Evolutionary conservation across 2,329 filamentous ascomycete genomes (phyloP).

Genomic region (Plenodomus lindquistii): DNA sequence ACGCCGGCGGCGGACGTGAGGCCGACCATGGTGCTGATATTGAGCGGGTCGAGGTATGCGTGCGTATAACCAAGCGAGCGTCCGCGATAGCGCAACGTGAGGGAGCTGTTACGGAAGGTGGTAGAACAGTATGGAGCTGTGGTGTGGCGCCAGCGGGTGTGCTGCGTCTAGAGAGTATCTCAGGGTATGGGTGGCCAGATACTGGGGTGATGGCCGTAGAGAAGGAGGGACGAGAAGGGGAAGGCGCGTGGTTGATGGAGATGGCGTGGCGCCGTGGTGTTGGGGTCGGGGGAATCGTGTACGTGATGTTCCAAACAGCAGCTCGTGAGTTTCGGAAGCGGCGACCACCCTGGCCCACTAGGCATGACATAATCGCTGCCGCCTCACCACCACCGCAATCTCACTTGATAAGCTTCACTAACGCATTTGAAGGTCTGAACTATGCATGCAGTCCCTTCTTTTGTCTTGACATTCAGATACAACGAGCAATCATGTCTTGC

Average conservation of each 20-base stretch:
- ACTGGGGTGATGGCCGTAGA: slow-evolving; percentile 16
- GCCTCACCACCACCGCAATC: slow-evolving; percentile 9
- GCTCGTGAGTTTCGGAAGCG: slow-evolving; percentile 23
- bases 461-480: neutral
- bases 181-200: slow-evolving; percentile 15
- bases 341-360: slow-evolving; percentile 20
- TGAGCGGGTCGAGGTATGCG: slow-evolving; percentile 10
- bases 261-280: slow-evolving; percentile 35
- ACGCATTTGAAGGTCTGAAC: neutral
- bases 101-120: slow-evolving; percentile 33
- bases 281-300: slow-evolving; percentile 28
- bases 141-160: slow-evolving; percentile 38
- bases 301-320: slow-evolving; percentile 31
- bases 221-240: slow-evolving; percentile 39
- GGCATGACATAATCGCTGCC: slow-evolving; percentile 20
- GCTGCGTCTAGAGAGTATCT: slow-evolving; percentile 18
- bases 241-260: slow-evolving; percentile 34
- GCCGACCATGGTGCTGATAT: slow-evolving; percentile 71
- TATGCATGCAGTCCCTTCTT: neutral
- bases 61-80: slow-evolving; percentile 14
- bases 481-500: neutral
- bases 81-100: slow-evolving; percentile 25
- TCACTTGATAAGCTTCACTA: slow-evolving; percentile 9
- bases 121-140: slow-evolving; percentile 44
- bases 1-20: slow-evolving; percentile 93